phyloP scores from a whole-genome alignment of 441 rosid genomes.

The Populus hybrid region DNA sequence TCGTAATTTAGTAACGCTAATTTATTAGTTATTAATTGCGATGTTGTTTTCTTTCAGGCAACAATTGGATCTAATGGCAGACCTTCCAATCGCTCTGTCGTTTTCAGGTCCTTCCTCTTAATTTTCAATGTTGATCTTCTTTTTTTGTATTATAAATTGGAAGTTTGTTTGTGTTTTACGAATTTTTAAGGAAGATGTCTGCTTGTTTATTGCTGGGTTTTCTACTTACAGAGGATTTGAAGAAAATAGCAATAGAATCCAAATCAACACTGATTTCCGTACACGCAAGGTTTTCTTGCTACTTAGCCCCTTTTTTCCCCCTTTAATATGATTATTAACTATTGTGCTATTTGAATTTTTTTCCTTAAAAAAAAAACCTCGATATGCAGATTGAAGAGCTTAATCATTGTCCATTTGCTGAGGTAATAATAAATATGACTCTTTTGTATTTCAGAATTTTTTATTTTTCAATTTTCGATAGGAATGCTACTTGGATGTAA shows the following conservation, averaged over 20 bases:
- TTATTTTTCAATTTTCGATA: background rate
- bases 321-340: background rate
- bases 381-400: conserved; percentile 70
- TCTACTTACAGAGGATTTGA: conserved; percentile 58
- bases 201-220: background rate
- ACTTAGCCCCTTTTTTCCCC: background rate
- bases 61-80: conserved; percentile 67
- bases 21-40: background rate
- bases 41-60: conserved; percentile 44
- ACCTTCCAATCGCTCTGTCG: conserved; percentile 86
- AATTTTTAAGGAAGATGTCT: background rate
- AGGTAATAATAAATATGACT: conserved; percentile 40
- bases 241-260: conserved; percentile 53
- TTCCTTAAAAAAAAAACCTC: background rate
- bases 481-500: background rate
- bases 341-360: background rate
- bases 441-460: background rate
- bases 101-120: conserved; percentile 47
- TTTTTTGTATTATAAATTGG: too few species aligned
- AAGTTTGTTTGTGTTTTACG: background rate
- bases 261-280: conserved; percentile 64
- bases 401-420: conserved; percentile 64
- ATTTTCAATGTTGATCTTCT: too few species aligned
- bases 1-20: too few species aligned
- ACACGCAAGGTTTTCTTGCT: conserved; percentile 52